Conservation (phyloP, 441 rosid species). For the Corymbia citriodora region DNA sequence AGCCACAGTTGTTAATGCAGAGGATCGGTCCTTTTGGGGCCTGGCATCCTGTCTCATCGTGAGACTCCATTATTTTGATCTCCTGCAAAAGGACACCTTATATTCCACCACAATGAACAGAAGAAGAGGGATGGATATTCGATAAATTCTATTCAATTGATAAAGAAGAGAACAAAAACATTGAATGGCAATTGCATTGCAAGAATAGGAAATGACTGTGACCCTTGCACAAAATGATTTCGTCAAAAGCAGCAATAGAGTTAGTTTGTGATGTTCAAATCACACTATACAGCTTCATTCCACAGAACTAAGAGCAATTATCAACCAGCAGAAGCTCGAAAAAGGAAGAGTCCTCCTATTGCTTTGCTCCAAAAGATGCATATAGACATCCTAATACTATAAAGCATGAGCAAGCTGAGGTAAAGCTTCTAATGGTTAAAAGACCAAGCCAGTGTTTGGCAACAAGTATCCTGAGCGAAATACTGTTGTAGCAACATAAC, state of each 20-base stretch:
- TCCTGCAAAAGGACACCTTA: constrained; percentile 11
- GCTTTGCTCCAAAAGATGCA: background rate
- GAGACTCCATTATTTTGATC: constrained; percentile 33
- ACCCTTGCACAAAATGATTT: background rate
- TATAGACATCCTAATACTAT: background rate
- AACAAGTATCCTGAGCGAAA: background rate
- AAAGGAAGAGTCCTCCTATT: background rate
- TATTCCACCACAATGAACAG: background rate
- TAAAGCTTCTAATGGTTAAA: background rate
- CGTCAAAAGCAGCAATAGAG: background rate
- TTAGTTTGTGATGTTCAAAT: background rate
- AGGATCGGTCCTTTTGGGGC: constrained; percentile 26
- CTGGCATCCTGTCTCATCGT: constrained; percentile 36
- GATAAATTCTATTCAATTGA: background rate
- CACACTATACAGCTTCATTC: background rate
- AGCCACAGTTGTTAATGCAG: constrained; percentile 32
- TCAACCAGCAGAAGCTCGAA: background rate
- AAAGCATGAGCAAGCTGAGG: background rate
- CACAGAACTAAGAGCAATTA: background rate
- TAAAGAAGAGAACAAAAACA: background rate
- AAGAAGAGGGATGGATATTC: background rate
- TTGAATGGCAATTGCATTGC: background rate
- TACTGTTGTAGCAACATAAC: background rate
- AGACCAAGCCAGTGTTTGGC: background rate
- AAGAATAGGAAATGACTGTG: background rate